phyloP scores from a whole-genome alignment of 441 rosid genomes.

The Populus trichocarpa region DNA sequence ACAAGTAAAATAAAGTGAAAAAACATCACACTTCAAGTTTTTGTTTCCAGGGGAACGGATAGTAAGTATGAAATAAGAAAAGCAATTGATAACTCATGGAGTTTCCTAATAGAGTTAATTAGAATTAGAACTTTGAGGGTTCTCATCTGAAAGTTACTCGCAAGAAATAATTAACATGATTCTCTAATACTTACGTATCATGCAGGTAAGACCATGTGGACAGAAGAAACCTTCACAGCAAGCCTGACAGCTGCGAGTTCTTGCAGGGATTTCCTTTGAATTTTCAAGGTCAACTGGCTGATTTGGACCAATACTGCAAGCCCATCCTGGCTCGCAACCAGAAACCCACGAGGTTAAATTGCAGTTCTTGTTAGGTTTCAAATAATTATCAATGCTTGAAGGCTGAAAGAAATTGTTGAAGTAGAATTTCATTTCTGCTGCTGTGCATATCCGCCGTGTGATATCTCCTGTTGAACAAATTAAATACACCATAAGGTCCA shows the following conservation, averaged over 20 bases:
- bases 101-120: neutral
- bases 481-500: constrained; percentile 11
- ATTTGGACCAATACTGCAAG: constrained; percentile 50
- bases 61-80: neutral
- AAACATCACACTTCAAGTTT: constrained; percentile 4
- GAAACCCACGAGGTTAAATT: constrained; percentile 81
- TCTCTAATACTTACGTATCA: constrained; percentile 71
- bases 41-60: neutral
- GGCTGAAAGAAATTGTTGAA: constrained; percentile 46
- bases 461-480: constrained; percentile 51
- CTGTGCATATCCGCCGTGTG: constrained; percentile 57
- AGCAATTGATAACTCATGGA: neutral
- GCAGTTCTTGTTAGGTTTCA: constrained; percentile 71
- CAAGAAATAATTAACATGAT: constrained; percentile 5
- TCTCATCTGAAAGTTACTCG: neutral
- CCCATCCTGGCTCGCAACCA: constrained; percentile 99
- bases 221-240: constrained; percentile 97
- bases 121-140: neutral
- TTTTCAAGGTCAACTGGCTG: constrained; percentile 53
- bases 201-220: constrained; percentile 90
- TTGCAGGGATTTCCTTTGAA: constrained; percentile 51
- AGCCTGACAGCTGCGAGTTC: constrained; percentile 56
- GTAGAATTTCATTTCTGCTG: constrained; percentile 79
- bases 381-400: constrained; percentile 29
- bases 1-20: neutral